Conservation (phyloP, 345 rosid genomes). For the Geranium brycei region DNA sequence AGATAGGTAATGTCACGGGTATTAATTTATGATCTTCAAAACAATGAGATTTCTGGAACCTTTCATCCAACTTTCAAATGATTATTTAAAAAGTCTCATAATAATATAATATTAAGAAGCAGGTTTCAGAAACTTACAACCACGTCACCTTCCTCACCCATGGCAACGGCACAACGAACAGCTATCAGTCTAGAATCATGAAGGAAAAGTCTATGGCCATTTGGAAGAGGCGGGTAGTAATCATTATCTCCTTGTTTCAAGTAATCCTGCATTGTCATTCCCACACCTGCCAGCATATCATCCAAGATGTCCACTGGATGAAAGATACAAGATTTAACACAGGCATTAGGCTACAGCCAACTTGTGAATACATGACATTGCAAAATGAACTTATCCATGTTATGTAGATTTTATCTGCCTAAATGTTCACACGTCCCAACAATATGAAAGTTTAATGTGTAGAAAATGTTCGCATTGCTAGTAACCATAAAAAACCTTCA, state of each 20-base stretch:
- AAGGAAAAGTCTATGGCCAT: conserved; percentile 80
- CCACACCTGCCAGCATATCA: conserved; percentile 85
- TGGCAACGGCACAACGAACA: conserved; percentile 85
- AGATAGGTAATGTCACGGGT: not conserved
- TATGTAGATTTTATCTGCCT: not conserved
- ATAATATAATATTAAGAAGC: conserved; percentile 3
- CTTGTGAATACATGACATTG: not conserved
- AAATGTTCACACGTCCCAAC: not conserved
- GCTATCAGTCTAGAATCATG: conserved; percentile 89
- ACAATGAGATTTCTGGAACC: not conserved
- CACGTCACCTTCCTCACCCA: conserved; percentile 98
- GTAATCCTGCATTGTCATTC: conserved; percentile 93
- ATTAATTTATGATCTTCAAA: not conserved
- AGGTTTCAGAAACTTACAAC: conserved; percentile 56
- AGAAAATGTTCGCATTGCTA: not conserved
- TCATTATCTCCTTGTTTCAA: conserved; percentile 77
- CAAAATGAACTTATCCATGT: not conserved
- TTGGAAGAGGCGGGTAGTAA: conserved; percentile 80
- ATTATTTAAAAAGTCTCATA: not conserved
- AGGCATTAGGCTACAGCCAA: not conserved
- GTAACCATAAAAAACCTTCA: not conserved
- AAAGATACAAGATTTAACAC: conserved; percentile 11
- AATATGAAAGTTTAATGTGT: too few relatives aligned
- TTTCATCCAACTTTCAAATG: not conserved
- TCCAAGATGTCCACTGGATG: conserved; percentile 85